These are phyloP conservation scores for Cairneyella variabilis DNA, from an alignment of 495 filamentous ascomycete species.

Conservation along the genomic window DNA sequence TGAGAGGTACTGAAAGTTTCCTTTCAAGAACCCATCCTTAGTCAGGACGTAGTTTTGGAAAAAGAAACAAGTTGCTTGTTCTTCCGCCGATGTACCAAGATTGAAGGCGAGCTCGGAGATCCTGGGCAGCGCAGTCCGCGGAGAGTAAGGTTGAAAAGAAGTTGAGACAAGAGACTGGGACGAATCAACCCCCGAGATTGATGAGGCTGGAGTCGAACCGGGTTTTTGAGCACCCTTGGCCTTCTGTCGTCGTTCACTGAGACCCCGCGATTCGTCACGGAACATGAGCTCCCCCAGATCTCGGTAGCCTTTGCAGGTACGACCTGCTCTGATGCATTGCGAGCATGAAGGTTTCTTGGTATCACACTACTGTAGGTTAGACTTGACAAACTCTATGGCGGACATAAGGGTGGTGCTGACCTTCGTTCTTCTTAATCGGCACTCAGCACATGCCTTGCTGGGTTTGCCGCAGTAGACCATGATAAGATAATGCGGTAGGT, in stretches of 20 bases:
- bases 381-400: background rate
- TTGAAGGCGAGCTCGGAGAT: background rate
- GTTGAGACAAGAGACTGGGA: background rate
- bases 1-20: constrained; percentile 23
- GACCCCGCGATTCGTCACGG: constrained; percentile 56
- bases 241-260: constrained; percentile 33
- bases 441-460: constrained; percentile 51
- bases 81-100: constrained; percentile 21
- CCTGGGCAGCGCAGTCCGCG: background rate
- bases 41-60: constrained; percentile 38
- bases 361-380: constrained; percentile 50
- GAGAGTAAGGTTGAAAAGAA: background rate
- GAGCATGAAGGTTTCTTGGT: constrained; percentile 60
- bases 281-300: constrained; percentile 68
- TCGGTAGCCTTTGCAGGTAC: constrained; percentile 66
- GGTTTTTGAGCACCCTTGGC: background rate
- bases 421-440: constrained; percentile 48
- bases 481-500: background rate
- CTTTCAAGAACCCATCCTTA: constrained; percentile 28
- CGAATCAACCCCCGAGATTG: background rate
- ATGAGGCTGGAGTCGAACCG: background rate
- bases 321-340: constrained; percentile 59
- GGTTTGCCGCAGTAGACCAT: constrained; percentile 57
- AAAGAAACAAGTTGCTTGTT: constrained; percentile 46
- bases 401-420: constrained; percentile 22